phyloP scores from a whole-genome alignment of 129 eudicot genomes.

The Flaveria robusta region DNA sequence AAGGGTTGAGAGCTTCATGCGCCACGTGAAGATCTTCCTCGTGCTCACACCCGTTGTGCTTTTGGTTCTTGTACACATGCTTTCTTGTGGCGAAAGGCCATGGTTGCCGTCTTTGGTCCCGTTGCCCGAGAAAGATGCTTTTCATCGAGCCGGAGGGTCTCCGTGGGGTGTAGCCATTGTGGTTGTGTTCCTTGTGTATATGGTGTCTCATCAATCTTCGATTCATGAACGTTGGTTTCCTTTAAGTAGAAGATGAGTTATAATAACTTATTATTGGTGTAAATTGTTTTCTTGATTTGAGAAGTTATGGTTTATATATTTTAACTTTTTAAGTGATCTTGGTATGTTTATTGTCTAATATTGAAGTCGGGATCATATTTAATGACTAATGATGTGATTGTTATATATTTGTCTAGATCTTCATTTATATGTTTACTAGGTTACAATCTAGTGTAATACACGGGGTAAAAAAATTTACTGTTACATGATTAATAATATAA shows the following conservation, averaged over 20 bases:
- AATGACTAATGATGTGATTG: background rate
- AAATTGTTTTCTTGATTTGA: background rate
- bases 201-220: constrained; percentile 57
- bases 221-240: constrained; percentile 73
- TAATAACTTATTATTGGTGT: background rate
- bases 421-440: too few species aligned
- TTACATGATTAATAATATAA: too few species aligned
- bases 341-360: background rate
- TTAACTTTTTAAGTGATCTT: constrained; percentile 4
- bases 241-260: constrained; percentile 40
- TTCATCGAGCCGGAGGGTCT: constrained; percentile 71
- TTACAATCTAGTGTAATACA: too few species aligned
- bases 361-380: background rate
- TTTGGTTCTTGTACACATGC: constrained; percentile 58
- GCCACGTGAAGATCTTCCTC: constrained; percentile 50
- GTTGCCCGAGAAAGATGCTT: constrained; percentile 58
- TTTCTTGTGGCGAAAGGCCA: constrained; percentile 42
- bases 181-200: constrained; percentile 55
- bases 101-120: constrained; percentile 43
- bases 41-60: constrained; percentile 57
- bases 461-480: too few species aligned
- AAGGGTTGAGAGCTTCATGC: constrained; percentile 45
- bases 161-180: constrained; percentile 66
- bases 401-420: background rate
- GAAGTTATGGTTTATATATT: constrained; percentile 5